A percentile compares a stretch with the other conserved stretches of the same genome.
Conservation (phyloP, 2,329 filamentous ascomycete species). For the Monosporascus sp. region DNA sequence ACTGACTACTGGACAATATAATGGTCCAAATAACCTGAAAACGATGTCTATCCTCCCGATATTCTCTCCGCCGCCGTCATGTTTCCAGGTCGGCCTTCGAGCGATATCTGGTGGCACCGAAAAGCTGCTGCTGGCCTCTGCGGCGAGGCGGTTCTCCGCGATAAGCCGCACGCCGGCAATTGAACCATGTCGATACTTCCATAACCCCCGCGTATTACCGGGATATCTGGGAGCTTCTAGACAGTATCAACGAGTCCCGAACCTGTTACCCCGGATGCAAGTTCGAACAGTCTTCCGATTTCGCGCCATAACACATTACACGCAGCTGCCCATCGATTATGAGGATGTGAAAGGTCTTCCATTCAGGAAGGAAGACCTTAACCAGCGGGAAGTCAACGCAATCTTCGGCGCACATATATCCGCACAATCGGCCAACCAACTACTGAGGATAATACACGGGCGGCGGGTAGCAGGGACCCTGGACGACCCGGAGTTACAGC, state of each 20-base stretch:
- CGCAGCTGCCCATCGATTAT: constrained; percentile 53
- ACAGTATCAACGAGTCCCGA: constrained; percentile 3
- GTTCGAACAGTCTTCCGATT: constrained; percentile 24
- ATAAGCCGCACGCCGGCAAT: constrained; percentile 4
- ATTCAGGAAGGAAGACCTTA: constrained; percentile 47
- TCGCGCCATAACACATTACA: constrained; percentile 45
- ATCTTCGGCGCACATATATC: constrained; percentile 48
- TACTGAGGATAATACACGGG: constrained; percentile 56
- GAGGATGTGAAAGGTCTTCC: constrained; percentile 48
- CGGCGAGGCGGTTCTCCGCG: constrained; percentile 14
- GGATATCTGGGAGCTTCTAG: constrained; percentile 4
- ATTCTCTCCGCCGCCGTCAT: constrained; percentile 18
- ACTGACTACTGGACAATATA: constrained; percentile 6
- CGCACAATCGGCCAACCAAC: constrained; percentile 40
- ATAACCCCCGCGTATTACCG: constrained; percentile 10
- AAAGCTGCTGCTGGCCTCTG: constrained; percentile 10
- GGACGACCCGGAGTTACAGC: constrained; percentile 48
- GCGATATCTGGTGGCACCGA: constrained; percentile 19
- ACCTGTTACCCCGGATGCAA: constrained; percentile 12
- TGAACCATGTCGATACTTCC: constrained; percentile 13
- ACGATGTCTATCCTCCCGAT: constrained; percentile 25
- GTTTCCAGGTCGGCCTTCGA: constrained; percentile 26
- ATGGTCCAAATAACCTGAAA: constrained; percentile 17
- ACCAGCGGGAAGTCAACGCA: constrained; percentile 36
- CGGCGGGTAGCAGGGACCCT: constrained; percentile 59